Percentiles rank a stretch among this genome's conserved stretches.
These are phyloP conservation scores for Jatropha curcas DNA, from an alignment of 345 rosid species.

Conservation along the genomic window DNA sequence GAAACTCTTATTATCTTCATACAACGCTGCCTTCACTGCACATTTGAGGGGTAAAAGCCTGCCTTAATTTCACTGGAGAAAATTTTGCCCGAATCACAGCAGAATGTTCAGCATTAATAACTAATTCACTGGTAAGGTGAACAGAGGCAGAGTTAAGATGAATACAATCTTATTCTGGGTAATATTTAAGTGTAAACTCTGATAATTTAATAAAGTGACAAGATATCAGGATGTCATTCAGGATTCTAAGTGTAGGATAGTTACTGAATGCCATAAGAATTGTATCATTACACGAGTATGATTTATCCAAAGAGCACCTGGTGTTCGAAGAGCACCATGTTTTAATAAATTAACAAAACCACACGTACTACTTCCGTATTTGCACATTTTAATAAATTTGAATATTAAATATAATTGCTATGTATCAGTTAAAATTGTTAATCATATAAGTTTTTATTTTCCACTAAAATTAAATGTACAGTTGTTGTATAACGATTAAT, in stretches of 20 bases:
- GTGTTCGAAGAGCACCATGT: conserved; percentile 5
- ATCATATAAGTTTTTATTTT: too few species aligned
- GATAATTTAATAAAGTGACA: background rate
- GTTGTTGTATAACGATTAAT: too few species aligned
- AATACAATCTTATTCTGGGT: background rate
- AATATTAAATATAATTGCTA: too few species aligned
- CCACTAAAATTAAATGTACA: too few species aligned
- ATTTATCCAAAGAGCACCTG: background rate
- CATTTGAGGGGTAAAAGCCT: background rate
- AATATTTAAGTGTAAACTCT: background rate
- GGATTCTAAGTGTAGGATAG: background rate
- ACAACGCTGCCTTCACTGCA: background rate
- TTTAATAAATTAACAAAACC: too few species aligned
- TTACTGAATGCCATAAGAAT: too few species aligned
- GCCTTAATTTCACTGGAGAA: background rate
- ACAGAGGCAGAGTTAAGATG: background rate
- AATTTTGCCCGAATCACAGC: too few species aligned
- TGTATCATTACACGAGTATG: background rate
- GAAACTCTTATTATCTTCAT: background rate
- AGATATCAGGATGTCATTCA: background rate
- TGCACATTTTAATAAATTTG: too few species aligned
- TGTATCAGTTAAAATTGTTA: too few species aligned
- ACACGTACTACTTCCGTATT: too few species aligned
- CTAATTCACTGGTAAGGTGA: background rate
- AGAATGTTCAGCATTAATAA: too few species aligned